A percentile compares a stretch with the other conserved stretches of the same genome.
phyloP scores from a whole-genome alignment of 75 land plant species.

The Selaginella moellendorffii region DNA sequence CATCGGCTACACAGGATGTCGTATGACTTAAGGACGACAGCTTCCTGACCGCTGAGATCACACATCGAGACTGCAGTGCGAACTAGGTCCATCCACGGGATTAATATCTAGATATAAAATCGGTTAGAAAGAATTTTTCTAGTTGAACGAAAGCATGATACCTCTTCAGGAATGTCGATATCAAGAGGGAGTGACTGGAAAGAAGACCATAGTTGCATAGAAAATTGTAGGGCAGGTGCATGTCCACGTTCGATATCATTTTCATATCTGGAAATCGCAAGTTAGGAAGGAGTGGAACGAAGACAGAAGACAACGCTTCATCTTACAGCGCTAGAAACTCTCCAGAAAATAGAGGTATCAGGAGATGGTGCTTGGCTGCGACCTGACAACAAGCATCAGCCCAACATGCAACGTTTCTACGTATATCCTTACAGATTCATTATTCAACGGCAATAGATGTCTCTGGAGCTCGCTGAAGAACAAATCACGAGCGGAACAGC shows the following conservation, averaged over 20 bases:
- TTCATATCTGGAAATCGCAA: not conserved
- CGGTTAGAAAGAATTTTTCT: too few relatives aligned
- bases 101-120: not conserved
- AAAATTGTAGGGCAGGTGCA: not conserved
- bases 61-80: not conserved
- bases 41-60: not conserved
- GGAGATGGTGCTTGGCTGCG: too few relatives aligned
- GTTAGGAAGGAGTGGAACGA: too few relatives aligned
- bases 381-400: too few relatives aligned
- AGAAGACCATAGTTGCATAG: not conserved
- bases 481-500: not conserved
- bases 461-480: not conserved
- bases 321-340: too few relatives aligned
- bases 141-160: not conserved
- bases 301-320: too few relatives aligned
- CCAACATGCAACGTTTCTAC: too few relatives aligned
- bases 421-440: too few relatives aligned
- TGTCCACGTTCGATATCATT: not conserved
- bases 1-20: not conserved
- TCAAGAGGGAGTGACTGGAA: not conserved
- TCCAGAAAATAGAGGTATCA: too few relatives aligned
- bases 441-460: too few relatives aligned
- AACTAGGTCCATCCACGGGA: not conserved
- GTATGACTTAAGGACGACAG: not conserved
- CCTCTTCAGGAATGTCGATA: not conserved